Evolutionary conservation across 148 eudicot species (phyloP), one percentile per base, ranked within the genome.

Genomic region (Persicaria tinctoria): DNA sequence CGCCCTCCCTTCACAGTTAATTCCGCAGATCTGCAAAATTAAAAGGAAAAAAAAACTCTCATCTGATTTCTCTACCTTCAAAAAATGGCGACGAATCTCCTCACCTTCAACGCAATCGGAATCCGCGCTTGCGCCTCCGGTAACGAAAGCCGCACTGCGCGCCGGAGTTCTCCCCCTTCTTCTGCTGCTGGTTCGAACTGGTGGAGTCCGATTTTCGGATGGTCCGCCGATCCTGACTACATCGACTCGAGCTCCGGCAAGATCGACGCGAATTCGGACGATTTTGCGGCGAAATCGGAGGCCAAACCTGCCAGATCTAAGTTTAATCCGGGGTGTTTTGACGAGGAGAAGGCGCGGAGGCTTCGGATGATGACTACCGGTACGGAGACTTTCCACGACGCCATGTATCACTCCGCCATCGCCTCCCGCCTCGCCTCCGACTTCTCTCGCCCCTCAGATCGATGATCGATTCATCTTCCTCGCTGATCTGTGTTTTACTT

Each of bases 321-420:
- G 78, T 81, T 79, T 56, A 8, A 77, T 7, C 79, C 74, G 51
- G 89, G 97, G 0, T 77, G 93, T 53, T 91, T 91, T 70, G 89
- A 91, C 0, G 92, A 87, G 63, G 93, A 91, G 55, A 91, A 91
- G 79, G 97, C 92, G 32, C 85, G 74, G 76, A 80, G 82, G 82
- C 69, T 91, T 38, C 74, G 97, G 60, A 70, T 73, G 80, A 91
- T 86, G 92, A 89, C 91, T 12, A 78, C 57, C 32, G 89, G 88
- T 18, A 79, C 74, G 48, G 77, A 79, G 48, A 76, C 85, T 38
- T 91, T 86, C 73, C 97, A 91, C 70, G 97, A 91, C 54, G 78
- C 77, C 1, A 91, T 91, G 97, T 91, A 91, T 57, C 97, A 91
- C 72, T 91, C 93, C 4, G 90, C 97, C 1, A 89, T 91, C 18